Conservation (phyloP, 2,329 filamentous ascomycete genomes). For the Boeremia lycopersici region DNA sequence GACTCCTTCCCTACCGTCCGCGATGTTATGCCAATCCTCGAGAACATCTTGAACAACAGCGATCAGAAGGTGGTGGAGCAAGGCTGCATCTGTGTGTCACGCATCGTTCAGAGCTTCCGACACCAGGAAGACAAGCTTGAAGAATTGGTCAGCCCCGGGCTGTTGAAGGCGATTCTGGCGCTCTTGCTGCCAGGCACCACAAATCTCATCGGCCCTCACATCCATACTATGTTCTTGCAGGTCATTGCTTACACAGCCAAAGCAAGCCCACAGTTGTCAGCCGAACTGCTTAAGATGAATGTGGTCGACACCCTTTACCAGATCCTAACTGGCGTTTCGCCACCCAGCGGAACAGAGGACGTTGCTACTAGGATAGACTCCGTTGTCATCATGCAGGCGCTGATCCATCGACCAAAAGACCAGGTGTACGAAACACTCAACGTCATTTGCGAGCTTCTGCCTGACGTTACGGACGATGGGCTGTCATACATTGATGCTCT, state of each 20-base stretch:
- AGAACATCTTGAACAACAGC: constrained; percentile 87
- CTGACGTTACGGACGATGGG: constrained; percentile 68
- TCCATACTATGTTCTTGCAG: constrained; percentile 94
- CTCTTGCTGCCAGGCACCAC: constrained; percentile 92
- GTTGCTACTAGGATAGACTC: constrained; percentile 88
- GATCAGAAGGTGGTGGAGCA: constrained; percentile 98
- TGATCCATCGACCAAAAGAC: constrained; percentile 93
- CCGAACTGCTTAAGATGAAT: constrained; percentile 92
- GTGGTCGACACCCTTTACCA: constrained; percentile 98
- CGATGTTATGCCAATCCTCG: constrained; percentile 94
- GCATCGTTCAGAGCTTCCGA: constrained; percentile 97
- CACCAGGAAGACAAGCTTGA: constrained; percentile 86
- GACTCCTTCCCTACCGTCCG: constrained; percentile 90
- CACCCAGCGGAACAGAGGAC: constrained; percentile 77
- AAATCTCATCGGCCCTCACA: constrained; percentile 90
- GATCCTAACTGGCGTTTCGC: constrained; percentile 93
- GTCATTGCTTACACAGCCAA: constrained; percentile 89
- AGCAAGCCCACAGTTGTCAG: constrained; percentile 83
- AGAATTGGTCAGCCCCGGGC: constrained; percentile 85
- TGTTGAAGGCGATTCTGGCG: constrained; percentile 83
- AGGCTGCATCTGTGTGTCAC: constrained; percentile 90
- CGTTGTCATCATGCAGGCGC: constrained; percentile 96
- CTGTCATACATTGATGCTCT: constrained; percentile 59
- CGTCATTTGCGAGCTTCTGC: constrained; percentile 93
- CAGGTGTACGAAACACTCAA: constrained; percentile 98